Conservation (phyloP, 352 stramenopile genomes). For the Globisporangium rhizosaccharum region DNA sequence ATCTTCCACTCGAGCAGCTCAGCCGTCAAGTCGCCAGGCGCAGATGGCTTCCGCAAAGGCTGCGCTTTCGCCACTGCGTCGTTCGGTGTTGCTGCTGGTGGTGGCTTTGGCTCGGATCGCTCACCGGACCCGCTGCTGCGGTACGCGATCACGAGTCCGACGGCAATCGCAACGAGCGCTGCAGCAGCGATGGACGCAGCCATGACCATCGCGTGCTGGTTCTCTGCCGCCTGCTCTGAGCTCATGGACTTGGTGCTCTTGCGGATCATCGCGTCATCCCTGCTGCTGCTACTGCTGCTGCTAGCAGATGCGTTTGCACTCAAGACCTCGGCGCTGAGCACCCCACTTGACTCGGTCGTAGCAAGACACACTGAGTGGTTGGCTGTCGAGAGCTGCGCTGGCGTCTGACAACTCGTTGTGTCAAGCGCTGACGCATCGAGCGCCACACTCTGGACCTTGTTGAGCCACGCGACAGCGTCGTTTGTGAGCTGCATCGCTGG, state of each 20-base stretch:
- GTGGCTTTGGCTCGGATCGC: not conserved
- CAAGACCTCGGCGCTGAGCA: not conserved
- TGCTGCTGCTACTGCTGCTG: not conserved
- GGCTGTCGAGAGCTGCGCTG: not conserved
- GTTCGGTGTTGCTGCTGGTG: not conserved
- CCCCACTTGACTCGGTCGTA: not conserved
- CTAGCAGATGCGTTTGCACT: not conserved
- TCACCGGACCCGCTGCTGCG: not conserved
- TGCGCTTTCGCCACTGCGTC: not conserved
- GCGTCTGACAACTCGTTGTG: not conserved
- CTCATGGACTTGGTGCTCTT: not conserved
- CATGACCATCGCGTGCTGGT: constrained; percentile 9
- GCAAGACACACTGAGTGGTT: constrained; percentile 1
- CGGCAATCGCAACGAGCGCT: not conserved
- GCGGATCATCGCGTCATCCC: not conserved
- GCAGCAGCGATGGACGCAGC: not conserved
- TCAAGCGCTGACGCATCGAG: constrained; percentile 4
- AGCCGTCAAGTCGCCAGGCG: not conserved
- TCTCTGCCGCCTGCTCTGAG: constrained; percentile 4
- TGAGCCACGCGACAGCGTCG: constrained; percentile 3
- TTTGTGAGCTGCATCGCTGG: not conserved
- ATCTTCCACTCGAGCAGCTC: constrained; percentile 8
- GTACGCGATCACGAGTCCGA: constrained; percentile 7
- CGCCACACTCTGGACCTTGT: not conserved
- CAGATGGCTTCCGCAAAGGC: not conserved